phyloP scores from a whole-genome alignment of 73 alveolate species.

The Tetrahymena malaccensis region DNA sequence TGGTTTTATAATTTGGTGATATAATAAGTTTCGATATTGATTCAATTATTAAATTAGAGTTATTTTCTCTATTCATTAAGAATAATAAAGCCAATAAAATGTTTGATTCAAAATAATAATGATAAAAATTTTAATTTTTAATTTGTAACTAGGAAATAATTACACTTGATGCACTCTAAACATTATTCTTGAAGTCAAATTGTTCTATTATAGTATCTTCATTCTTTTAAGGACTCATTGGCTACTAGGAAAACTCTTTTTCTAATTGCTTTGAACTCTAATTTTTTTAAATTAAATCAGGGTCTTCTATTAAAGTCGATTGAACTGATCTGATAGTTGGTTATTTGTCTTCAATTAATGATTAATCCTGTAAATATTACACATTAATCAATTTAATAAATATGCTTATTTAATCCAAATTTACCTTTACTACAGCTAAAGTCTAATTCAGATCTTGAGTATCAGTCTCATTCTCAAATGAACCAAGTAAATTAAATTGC shows the following conservation, averaged over 20 bases:
- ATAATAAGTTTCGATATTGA: no score
- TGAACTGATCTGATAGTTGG: neutral
- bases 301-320: neutral
- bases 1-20: no score
- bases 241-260: neutral
- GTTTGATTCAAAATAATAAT: no score
- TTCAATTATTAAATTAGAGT: no score
- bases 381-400: neutral
- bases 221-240: neutral
- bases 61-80: no score
- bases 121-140: no score
- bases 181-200: neutral
- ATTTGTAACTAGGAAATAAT: neutral
- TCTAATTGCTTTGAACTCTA: neutral
- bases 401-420: neutral
- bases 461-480: neutral
- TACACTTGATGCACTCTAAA: neutral
- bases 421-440: neutral
- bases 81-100: no score
- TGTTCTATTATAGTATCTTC: neutral
- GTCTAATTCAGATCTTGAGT: neutral
- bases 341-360: neutral
- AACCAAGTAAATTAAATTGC: neutral
- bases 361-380: neutral
- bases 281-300: neutral